Percentiles rank a stretch among this genome's conserved stretches.
Conservation (phyloP, 1,284 basidiomycete species). For the Lentinula novae-zelandiae region DNA sequence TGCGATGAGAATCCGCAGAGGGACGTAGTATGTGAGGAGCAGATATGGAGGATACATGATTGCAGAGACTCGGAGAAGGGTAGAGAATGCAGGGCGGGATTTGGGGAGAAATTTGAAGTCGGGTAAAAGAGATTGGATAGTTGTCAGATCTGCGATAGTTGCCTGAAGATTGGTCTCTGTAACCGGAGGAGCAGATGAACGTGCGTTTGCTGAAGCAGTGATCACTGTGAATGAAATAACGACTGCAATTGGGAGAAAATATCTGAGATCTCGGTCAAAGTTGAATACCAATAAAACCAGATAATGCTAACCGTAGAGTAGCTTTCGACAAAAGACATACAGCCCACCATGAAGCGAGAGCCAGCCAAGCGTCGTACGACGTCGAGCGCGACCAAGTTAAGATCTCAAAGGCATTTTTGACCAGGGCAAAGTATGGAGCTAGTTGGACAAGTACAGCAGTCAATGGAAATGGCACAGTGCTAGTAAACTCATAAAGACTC, state of each 20-base stretch:
- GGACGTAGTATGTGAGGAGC: constrained; percentile 48
- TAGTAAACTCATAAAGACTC: constrained; percentile 44
- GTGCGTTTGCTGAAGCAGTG: constrained; percentile 28
- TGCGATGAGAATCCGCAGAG: constrained; percentile 57
- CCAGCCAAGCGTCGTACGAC: constrained; percentile 67
- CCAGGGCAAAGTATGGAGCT: constrained; percentile 46
- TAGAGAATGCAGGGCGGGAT: constrained; percentile 24
- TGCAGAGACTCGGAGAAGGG: constrained; percentile 43
- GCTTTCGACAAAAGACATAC: constrained; percentile 62
- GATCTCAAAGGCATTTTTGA: constrained; percentile 51
- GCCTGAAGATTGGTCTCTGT: constrained; percentile 64
- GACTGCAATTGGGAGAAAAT: constrained; percentile 40
- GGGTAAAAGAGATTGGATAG: constrained; percentile 51
- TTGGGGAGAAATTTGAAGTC: constrained; percentile 17
- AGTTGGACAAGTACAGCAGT: constrained; percentile 55
- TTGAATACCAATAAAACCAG: not conserved
- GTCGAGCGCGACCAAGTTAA: constrained; percentile 56
- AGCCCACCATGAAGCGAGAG: constrained; percentile 73
- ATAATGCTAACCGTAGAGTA: constrained; percentile 48
- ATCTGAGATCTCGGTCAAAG: constrained; percentile 28
- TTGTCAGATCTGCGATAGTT: constrained; percentile 51
- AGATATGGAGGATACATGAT: constrained; percentile 62
- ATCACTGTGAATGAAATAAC: not conserved
- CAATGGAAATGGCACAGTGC: constrained; percentile 57
- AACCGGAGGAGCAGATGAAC: constrained; percentile 29